These are phyloP conservation scores for Cercospora sojina DNA, from an alignment of 2,329 filamentous ascomycete species.

Conservation along the genomic window DNA sequence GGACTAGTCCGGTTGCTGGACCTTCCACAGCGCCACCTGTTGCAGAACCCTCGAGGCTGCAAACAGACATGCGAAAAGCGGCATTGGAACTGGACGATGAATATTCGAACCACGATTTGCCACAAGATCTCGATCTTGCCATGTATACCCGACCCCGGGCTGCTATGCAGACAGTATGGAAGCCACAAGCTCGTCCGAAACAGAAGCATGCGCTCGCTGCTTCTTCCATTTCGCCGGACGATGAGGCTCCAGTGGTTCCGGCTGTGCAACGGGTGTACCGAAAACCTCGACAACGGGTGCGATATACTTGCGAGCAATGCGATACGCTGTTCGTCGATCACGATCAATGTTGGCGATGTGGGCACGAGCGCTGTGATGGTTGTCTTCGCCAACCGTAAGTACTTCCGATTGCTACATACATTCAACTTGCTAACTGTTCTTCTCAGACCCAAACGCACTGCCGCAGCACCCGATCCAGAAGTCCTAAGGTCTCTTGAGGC, in stretches of 20 bases:
- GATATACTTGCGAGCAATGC: slow-evolving; percentile 62
- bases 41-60: slow-evolving; percentile 14
- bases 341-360: slow-evolving; percentile 52
- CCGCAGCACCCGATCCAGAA: slow-evolving; percentile 22
- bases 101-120: slow-evolving; percentile 12
- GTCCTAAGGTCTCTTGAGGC: slow-evolving; percentile 25
- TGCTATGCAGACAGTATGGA: slow-evolving; percentile 53
- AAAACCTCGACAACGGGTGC: slow-evolving; percentile 47
- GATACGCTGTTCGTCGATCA: slow-evolving; percentile 59
- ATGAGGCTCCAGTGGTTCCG: slow-evolving; percentile 35
- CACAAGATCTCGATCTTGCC: slow-evolving; percentile 19
- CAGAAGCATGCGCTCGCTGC: not conserved
- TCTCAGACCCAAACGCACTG: slow-evolving; percentile 21
- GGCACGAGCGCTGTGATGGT: slow-evolving; percentile 31
- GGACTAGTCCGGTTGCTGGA: not conserved
- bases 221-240: slow-evolving; percentile 11
- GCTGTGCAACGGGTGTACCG: slow-evolving; percentile 42
- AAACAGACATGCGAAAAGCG: not conserved
- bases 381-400: slow-evolving; percentile 57
- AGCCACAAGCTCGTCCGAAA: slow-evolving; percentile 57
- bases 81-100: slow-evolving; percentile 18
- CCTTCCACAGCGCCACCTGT: not conserved
- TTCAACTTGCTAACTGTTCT: slow-evolving; percentile 4
- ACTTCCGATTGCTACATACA: not conserved
- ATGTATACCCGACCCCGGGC: slow-evolving; percentile 26